phyloP scores from a whole-genome alignment of 768 basidiomycete genomes.

The Boletus sp. region DNA sequence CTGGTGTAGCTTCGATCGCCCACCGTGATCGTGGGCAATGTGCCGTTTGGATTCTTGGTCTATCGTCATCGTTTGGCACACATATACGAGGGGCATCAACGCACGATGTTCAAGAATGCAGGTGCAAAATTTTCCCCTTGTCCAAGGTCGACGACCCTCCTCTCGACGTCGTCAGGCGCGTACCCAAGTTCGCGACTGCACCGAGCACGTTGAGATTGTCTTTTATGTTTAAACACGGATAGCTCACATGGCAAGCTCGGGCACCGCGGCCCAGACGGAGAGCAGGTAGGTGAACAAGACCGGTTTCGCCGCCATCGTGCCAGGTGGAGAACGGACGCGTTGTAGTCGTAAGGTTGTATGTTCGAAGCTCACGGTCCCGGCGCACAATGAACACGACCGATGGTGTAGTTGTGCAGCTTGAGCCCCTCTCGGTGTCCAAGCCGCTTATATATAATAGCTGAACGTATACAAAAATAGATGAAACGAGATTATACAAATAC shows the following conservation, averaged over 20 bases:
- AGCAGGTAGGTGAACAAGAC: slow-evolving; percentile 36
- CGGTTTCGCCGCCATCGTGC: slow-evolving; percentile 18
- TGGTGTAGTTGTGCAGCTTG: too few species aligned
- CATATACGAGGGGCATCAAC: not conserved
- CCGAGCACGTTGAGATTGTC: not conserved
- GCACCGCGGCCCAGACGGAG: slow-evolving; percentile 42
- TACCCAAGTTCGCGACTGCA: slow-evolving; percentile 47
- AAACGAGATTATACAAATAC: too few species aligned
- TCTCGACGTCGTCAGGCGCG: slow-evolving; percentile 34
- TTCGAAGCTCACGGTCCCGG: too few species aligned
- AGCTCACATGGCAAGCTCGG: slow-evolving; percentile 43
- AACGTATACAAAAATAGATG: too few species aligned
- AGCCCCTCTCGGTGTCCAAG: too few species aligned
- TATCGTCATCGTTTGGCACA: not conserved
- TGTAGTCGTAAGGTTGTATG: too few species aligned
- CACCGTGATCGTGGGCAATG: slow-evolving; percentile 42
- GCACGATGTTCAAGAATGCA: slow-evolving; percentile 42
- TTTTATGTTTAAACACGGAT: too few species aligned
- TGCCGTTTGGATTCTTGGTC: slow-evolving; percentile 43
- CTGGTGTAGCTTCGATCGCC: slow-evolving; percentile 38
- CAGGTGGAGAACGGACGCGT: too few species aligned
- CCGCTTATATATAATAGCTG: too few species aligned
- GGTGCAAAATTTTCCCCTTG: slow-evolving; percentile 50
- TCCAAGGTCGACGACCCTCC: slow-evolving; percentile 39
- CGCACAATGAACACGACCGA: too few species aligned